Evolutionary conservation across 2,329 filamentous ascomycete genomes (phyloP).

Genomic region (Alternaria triticimaculans): DNA sequence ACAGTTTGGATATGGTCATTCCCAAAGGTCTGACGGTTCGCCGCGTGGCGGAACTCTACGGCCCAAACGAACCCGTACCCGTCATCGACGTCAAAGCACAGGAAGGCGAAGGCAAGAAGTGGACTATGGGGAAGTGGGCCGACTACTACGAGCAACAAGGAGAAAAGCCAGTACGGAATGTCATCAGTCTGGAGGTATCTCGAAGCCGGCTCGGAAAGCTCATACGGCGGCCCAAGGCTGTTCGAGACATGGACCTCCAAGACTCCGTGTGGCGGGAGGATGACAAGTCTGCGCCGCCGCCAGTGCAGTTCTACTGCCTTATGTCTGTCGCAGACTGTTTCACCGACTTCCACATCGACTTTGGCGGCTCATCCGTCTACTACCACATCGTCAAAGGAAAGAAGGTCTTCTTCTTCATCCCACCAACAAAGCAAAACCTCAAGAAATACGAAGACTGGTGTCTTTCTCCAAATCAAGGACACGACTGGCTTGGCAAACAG

Average conservation of each 20-base stretch:
- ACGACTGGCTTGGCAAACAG: conserved; percentile 68
- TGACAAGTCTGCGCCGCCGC: conserved; percentile 64
- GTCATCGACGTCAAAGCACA: conserved; percentile 75
- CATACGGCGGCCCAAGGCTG: conserved; percentile 68
- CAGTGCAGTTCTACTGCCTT: conserved; percentile 72
- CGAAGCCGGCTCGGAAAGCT: conserved; percentile 67
- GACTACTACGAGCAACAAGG: conserved; percentile 70
- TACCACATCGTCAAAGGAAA: conserved; percentile 73
- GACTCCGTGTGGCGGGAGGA: conserved; percentile 63
- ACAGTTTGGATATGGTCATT: conserved; percentile 72
- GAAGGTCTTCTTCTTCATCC: conserved; percentile 76
- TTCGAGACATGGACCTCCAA: conserved; percentile 67
- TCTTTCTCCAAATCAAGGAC: conserved; percentile 69
- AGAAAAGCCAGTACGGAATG: conserved; percentile 69
- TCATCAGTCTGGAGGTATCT: conserved; percentile 73
- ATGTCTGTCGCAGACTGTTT: conserved; percentile 76
- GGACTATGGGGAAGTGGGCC: conserved; percentile 71
- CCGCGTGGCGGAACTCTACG: conserved; percentile 68
- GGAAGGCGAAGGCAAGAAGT: conserved; percentile 68
- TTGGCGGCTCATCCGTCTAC: conserved; percentile 73
- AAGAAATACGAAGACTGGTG: conserved; percentile 77
- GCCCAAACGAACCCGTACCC: conserved; percentile 66
- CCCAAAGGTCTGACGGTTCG: conserved; percentile 68
- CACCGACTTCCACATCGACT: conserved; percentile 76
- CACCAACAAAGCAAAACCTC: conserved; percentile 70